phyloP scores from a whole-genome alignment of 2,329 filamentous ascomycete species.

The Pseudocercospora pini-densiflorae region DNA sequence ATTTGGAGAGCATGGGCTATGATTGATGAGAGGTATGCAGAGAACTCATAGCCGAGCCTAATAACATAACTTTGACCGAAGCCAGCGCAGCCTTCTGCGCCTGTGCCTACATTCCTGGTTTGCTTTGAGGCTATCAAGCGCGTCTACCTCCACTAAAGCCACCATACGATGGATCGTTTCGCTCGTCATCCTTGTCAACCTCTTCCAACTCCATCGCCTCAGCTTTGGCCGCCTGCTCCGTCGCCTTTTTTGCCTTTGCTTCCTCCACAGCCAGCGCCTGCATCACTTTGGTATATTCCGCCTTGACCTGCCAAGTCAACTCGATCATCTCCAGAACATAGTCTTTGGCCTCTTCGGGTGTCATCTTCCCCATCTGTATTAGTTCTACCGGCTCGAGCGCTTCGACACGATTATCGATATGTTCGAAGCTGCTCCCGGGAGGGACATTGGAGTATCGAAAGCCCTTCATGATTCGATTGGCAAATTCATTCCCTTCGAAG shows the following conservation, averaged over 20 bases:
- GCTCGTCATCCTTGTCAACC: neutral
- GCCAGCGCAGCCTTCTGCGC: neutral
- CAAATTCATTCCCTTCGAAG: neutral
- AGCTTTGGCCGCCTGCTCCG: neutral
- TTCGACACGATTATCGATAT: neutral
- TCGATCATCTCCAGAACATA: conserved; percentile 4
- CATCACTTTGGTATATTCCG: neutral
- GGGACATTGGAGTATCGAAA: neutral
- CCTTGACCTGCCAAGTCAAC: neutral
- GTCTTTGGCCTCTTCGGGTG: neutral
- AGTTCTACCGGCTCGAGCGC: neutral
- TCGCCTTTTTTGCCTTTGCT: neutral
- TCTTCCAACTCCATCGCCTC: neutral
- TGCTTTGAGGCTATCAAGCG: neutral
- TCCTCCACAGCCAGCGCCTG: neutral
- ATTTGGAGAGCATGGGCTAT: neutral
- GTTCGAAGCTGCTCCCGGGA: neutral
- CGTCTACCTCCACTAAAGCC: neutral
- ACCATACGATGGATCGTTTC: neutral
- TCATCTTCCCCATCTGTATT: neutral
- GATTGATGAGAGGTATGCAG: neutral
- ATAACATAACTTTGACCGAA: neutral
- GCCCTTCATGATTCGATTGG: neutral
- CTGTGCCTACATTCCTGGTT: neutral
- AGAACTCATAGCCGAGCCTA: neutral